phyloP scores from a whole-genome alignment of 1,284 basidiomycete genomes.

The Ganoderma resinaceum region DNA sequence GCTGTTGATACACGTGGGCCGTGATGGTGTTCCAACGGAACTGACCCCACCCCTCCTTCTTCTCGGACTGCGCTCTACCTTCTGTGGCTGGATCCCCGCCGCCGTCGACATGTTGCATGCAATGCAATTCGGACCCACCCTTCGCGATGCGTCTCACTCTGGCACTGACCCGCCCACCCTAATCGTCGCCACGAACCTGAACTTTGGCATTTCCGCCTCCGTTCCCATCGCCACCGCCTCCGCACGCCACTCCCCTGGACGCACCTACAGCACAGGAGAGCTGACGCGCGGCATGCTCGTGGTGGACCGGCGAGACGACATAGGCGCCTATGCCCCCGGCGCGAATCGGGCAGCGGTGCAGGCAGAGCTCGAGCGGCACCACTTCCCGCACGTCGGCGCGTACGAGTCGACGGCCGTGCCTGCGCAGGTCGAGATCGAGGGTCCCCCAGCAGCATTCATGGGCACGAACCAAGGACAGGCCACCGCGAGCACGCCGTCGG shows the following conservation, averaged over 20 bases:
- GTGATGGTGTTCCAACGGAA: background rate
- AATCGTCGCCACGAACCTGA: background rate
- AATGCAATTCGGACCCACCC: conserved; percentile 3
- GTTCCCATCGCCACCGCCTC: background rate
- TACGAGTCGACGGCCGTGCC: conserved; percentile 61
- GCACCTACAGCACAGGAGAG: conserved; percentile 49
- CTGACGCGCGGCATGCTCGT: conserved; percentile 81
- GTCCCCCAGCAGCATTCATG: conserved; percentile 23
- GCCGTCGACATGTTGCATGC: background rate
- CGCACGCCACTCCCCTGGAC: background rate
- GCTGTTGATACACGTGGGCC: conserved; percentile 8
- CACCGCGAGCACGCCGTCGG: background rate
- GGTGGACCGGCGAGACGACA: conserved; percentile 69
- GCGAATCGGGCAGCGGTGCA: conserved; percentile 69
- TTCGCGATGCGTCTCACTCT: background rate
- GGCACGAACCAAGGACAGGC: conserved; percentile 2
- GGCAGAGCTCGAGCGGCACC: conserved; percentile 51
- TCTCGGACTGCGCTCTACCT: conserved; percentile 1
- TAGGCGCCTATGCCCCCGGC: conserved; percentile 65
- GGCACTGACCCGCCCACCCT: no score
- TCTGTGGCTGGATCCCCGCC: conserved; percentile 1
- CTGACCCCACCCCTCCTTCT: conserved; percentile 5
- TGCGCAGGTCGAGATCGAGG: conserved; percentile 58
- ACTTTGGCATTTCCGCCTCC: conserved; percentile 2
- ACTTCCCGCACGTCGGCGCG: conserved; percentile 42